phyloP scores from a whole-genome alignment of 306 rosid species.

The Malus sylvestris region DNA sequence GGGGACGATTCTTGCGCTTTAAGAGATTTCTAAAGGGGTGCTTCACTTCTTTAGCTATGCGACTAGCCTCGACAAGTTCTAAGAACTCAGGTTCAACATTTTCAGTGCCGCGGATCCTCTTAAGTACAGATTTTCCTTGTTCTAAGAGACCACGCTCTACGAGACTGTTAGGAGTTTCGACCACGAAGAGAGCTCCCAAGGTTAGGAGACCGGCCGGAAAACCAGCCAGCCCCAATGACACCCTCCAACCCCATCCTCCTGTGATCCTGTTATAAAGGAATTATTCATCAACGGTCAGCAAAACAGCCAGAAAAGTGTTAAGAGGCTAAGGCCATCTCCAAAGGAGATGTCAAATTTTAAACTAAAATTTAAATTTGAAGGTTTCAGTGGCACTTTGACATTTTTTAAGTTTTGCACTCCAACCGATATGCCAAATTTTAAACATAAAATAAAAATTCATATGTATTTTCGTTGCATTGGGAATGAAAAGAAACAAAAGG shows the following conservation, averaged over 20 bases:
- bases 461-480: too few relatives aligned
- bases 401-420: too few relatives aligned
- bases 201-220: conserved; percentile 70
- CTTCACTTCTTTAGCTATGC: conserved; percentile 53
- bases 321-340: neutral
- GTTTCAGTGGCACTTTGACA: too few relatives aligned
- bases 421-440: too few relatives aligned
- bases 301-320: neutral
- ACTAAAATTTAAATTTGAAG: too few relatives aligned
- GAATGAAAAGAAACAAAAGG: too few relatives aligned
- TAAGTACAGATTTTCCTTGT: conserved; percentile 63
- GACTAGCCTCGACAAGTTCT: conserved; percentile 75
- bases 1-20: conserved; percentile 61
- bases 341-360: too few relatives aligned
- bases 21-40: conserved; percentile 76
- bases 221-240: conserved; percentile 78
- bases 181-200: conserved; percentile 63
- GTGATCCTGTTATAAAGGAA: conserved; percentile 32
- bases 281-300: neutral
- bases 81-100: conserved; percentile 70
- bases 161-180: conserved; percentile 87
- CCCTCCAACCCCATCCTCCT: conserved; percentile 96
- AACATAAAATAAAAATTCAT: too few relatives aligned
- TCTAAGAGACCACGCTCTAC: conserved; percentile 72
- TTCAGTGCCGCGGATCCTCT: conserved; percentile 60